Conservation (phyloP, 768 basidiomycete genomes). For the Trametes cingulata region DNA sequence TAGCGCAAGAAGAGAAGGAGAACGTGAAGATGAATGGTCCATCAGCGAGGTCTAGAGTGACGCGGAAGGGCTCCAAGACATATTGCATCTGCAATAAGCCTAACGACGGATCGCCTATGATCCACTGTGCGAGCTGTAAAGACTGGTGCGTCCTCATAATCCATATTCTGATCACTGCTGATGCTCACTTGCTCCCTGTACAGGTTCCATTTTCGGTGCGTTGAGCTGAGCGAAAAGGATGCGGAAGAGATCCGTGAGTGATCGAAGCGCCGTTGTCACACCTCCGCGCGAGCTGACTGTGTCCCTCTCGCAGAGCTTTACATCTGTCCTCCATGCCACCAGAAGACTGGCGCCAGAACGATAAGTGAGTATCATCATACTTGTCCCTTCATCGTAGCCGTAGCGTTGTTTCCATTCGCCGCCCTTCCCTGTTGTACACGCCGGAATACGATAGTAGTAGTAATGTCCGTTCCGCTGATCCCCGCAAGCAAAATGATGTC, state of each 20-base stretch:
- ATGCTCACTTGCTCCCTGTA: background rate
- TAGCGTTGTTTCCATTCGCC: conserved; percentile 27
- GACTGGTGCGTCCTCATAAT: conserved; percentile 59
- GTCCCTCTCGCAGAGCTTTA: conserved; percentile 50
- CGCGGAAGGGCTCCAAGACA: conserved; percentile 28
- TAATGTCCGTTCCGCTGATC: background rate
- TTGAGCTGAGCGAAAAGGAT: conserved; percentile 58
- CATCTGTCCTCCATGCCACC: conserved; percentile 55
- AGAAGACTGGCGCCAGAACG: conserved; percentile 62
- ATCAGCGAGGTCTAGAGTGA: conserved; percentile 21
- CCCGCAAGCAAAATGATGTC: background rate
- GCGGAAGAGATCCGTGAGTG: conserved; percentile 81
- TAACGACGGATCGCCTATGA: conserved; percentile 83
- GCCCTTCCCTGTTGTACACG: conserved; percentile 21
- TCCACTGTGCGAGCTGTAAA: conserved; percentile 67
- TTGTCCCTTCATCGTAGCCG: background rate
- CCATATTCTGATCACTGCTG: background rate
- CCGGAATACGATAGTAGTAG: conserved; percentile 20
- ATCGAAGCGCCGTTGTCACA: conserved; percentile 2
- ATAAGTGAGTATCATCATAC: conserved; percentile 68
- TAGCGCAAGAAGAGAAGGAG: conserved; percentile 19
- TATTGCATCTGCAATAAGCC: conserved; percentile 67
- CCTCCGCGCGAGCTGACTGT: conserved; percentile 1
- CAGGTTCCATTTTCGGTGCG: conserved; percentile 87
- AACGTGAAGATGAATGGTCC: conserved; percentile 20